Percentiles rank a stretch among this genome's conserved stretches.
These are phyloP conservation scores for Alisma plantagoaquatica DNA, from an alignment of 106 monocot species.

Conservation along the genomic window DNA sequence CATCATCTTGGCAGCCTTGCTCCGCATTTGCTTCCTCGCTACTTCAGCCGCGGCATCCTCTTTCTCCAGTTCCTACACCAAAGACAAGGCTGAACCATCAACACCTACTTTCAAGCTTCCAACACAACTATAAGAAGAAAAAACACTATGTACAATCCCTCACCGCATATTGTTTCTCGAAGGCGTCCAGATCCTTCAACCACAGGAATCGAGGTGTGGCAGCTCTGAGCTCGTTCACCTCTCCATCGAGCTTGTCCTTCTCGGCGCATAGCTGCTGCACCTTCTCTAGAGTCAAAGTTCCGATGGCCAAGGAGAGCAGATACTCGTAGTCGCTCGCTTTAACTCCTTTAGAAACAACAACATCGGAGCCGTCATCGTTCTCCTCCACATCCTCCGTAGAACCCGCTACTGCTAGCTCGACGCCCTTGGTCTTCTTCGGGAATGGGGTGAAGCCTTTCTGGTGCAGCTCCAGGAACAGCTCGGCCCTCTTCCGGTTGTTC, in stretches of 20 bases:
- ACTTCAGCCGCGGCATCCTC: slow-evolving; percentile 7
- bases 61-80: neutral
- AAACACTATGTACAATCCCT: too few species aligned
- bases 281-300: slow-evolving; percentile 68
- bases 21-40: neutral
- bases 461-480: slow-evolving; percentile 59
- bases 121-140: slow-evolving; percentile 15
- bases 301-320: slow-evolving; percentile 70
- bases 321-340: slow-evolving; percentile 48
- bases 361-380: slow-evolving; percentile 20
- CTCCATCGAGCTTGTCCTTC: slow-evolving; percentile 30
- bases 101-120: too few species aligned
- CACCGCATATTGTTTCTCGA: slow-evolving; percentile 39
- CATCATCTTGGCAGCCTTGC: neutral
- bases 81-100: neutral
- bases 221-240: slow-evolving; percentile 41
- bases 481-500: slow-evolving; percentile 58
- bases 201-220: slow-evolving; percentile 47
- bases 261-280: slow-evolving; percentile 54
- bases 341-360: slow-evolving; percentile 24
- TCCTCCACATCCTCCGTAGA: slow-evolving; percentile 26
- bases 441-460: slow-evolving; percentile 81
- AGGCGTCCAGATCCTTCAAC: slow-evolving; percentile 71
- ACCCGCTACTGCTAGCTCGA: slow-evolving; percentile 33
- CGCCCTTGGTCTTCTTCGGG: slow-evolving; percentile 45